Evolutionary conservation across 1,139 yeast genomes (phyloP).

Genomic region (Hansenula sp.): DNA sequence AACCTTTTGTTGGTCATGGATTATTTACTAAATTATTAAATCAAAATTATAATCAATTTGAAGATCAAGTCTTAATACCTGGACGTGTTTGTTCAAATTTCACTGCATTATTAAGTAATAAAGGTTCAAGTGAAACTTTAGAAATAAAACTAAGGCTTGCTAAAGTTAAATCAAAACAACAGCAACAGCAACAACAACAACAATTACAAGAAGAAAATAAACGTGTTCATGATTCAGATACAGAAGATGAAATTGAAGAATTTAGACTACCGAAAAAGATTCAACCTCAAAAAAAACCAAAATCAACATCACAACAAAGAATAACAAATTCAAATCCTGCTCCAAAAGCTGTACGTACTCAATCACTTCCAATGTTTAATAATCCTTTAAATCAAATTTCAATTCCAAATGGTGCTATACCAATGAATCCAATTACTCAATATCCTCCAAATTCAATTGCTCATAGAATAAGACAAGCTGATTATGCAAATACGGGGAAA

Average conservation of each 20-base stretch:
- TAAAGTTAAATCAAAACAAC: conserved; percentile 21
- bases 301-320: conserved; percentile 1
- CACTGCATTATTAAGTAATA: conserved; percentile 47
- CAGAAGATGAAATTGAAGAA: conserved; percentile 17
- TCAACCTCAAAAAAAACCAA: not conserved
- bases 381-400: conserved; percentile 34
- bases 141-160: conserved; percentile 62
- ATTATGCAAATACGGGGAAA: conserved; percentile 17
- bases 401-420: conserved; percentile 16
- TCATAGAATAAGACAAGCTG: conserved; percentile 37
- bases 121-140: conserved; percentile 47
- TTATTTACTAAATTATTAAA: conserved; percentile 43
- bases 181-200: conserved; percentile 3
- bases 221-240: conserved; percentile 11
- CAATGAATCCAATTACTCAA: not conserved
- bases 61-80: conserved; percentile 41
- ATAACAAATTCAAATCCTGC: conserved; percentile 16
- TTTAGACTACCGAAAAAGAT: not conserved
- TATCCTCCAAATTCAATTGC: conserved; percentile 34
- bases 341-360: conserved; percentile 61
- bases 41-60: conserved; percentile 8
- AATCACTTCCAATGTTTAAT: conserved; percentile 57
- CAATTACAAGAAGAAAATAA: conserved; percentile 10
- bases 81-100: conserved; percentile 73
- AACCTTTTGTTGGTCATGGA: conserved; percentile 75